Evolutionary conservation across 1,139 yeast species (phyloP), one percentile per base, ranked within the genome.

Genomic region (Suhomyces panamericanus): DNA sequence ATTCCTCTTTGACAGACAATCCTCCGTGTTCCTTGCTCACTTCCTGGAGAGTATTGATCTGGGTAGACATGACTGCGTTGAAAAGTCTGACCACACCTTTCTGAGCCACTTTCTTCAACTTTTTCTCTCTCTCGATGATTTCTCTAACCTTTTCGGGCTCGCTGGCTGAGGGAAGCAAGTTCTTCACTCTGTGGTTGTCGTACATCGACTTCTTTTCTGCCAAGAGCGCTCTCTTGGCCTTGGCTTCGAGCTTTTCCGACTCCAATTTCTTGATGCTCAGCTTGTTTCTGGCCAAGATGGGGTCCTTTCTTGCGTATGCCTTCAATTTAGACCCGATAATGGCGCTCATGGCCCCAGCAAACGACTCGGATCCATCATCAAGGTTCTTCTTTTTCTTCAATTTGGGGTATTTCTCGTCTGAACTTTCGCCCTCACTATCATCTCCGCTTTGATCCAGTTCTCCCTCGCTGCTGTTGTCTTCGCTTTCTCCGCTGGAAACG

Each of bases 41-140:
- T 41, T 72, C 78, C 43, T 69, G 70, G 35, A 50, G 62, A 13
- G 91, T 81, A 53, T 73, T 77, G 20, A 81, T 75, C 66, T 95
- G 99, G 0, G 96, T 86, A 34, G 88, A 78, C 58, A 90, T 76
- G 28, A 93, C 85, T 2, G 97, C 98, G 63, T 93, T 93, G 66
- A 93, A 90, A 49, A 93, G 74, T 58, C 86, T 82, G 15, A 93
- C 95, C 14, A 90, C 98, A 70, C 99, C 99, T 57, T 85, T 78
- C 66, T 93, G 97, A 0, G 98, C 98, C 29, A 83, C 77, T 61
- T 90, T 91, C 63, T 87, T 85, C 58, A 89, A 69, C 53, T 70
- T 73, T 52, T 80, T 79, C 61, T 93, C 99, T 43, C 77, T 77
- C 46, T 85, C 93, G 32, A 91, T 62, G 4, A 78, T 64, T 36